A percentile compares a stretch with the other conserved stretches of the same genome.
These are phyloP conservation scores for Backusella parvicylindrica DNA, from an alignment of 192 early-diverging fungal species.

Conservation along the genomic window DNA sequence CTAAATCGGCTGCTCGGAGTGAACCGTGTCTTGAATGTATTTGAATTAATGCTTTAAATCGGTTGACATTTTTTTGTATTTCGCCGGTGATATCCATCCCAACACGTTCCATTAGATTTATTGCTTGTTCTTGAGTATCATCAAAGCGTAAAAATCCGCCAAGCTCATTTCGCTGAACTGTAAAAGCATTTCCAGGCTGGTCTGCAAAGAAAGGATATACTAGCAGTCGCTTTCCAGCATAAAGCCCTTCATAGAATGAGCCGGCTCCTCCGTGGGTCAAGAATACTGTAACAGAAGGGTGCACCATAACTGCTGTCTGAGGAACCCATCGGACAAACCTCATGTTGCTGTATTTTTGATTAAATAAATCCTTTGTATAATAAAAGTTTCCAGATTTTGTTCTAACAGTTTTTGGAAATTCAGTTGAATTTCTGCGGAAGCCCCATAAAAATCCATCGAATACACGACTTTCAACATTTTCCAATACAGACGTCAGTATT, in stretches of 20 bases:
- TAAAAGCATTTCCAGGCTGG: conserved; percentile 16
- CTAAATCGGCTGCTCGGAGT: conserved; percentile 11
- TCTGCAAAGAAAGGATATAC: conserved; percentile 30
- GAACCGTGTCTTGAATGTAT: conserved; percentile 1
- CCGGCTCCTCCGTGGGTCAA: conserved; percentile 27
- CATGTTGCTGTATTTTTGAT: not conserved
- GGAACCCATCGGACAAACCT: conserved; percentile 18
- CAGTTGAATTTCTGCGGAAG: not conserved
- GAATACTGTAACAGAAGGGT: conserved; percentile 20
- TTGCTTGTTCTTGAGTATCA: not conserved
- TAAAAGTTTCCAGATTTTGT: not conserved
- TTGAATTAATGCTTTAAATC: conserved; percentile 4
- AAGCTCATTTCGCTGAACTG: not conserved
- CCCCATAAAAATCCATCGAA: conserved; percentile 38
- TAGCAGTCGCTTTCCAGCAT: conserved; percentile 20
- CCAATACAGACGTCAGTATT: conserved; percentile 19
- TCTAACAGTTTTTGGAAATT: not conserved
- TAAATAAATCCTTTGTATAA: not conserved
- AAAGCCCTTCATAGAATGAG: conserved; percentile 32
- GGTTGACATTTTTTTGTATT: not conserved
- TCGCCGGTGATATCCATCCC: not conserved
- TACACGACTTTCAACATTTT: not conserved
- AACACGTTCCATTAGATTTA: not conserved
- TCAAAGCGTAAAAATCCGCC: not conserved
- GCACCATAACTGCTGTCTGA: conserved; percentile 29